These are phyloP conservation scores for Diophrys appendiculata DNA, from an alignment of 73 alveolate species.

Conservation along the genomic window DNA sequence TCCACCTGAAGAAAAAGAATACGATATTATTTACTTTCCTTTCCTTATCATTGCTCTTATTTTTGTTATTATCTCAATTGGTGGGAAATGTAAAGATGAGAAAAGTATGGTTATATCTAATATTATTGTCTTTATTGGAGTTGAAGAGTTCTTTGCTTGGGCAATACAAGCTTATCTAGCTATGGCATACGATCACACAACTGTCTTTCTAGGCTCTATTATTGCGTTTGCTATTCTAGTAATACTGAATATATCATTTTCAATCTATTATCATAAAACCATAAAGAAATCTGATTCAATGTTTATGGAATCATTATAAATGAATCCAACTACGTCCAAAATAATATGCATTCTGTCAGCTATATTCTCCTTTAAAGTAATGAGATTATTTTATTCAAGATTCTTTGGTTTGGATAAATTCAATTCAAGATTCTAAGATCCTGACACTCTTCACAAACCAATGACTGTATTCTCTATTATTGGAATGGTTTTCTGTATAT, in stretches of 20 bases:
- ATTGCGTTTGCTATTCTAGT: conserved; percentile 3
- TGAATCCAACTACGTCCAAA: neutral
- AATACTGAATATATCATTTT: conserved; percentile 9
- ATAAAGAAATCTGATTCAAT: neutral
- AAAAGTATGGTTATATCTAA: conserved; percentile 29
- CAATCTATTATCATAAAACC: neutral
- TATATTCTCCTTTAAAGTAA: conserved; percentile 8
- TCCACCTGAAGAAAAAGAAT: neutral
- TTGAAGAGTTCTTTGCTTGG: conserved; percentile 28
- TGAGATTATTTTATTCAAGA: conserved; percentile 11
- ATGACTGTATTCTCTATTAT: neutral
- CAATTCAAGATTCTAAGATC: neutral
- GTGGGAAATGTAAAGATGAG: conserved; percentile 4
- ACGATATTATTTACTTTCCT: neutral
- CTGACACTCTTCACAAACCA: neutral
- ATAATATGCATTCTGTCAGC: neutral
- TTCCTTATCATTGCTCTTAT: neutral
- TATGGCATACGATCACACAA: neutral
- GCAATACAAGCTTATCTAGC: neutral
- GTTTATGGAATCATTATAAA: neutral
- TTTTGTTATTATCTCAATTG: neutral
- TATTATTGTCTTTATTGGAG: conserved; percentile 18
- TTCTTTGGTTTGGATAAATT: conserved; percentile 23
- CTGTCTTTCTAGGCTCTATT: neutral
- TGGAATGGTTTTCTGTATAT: neutral